phyloP scores from a whole-genome alignment of 352 stramenopile genomes.

The Pythium graminicola region DNA sequence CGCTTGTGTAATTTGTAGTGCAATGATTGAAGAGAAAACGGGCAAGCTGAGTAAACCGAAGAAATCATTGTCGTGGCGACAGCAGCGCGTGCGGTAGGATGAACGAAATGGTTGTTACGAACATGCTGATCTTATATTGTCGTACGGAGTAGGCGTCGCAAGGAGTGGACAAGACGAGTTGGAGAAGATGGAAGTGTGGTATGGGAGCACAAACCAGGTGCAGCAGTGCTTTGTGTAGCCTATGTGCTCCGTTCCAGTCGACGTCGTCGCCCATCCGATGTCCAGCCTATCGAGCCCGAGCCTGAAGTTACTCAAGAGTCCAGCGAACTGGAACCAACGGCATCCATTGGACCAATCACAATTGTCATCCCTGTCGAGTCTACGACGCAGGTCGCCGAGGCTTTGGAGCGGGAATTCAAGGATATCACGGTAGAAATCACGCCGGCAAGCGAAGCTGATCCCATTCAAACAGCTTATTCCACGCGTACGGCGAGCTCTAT shows the following conservation, averaged over 20 bases:
- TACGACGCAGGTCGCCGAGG: not conserved
- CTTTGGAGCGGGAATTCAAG: conserved; percentile 7
- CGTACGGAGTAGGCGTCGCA: not conserved
- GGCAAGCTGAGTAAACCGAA: conserved; percentile 2
- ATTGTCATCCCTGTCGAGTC: conserved; percentile 19
- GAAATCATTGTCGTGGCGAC: conserved; percentile 10
- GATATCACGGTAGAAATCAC: not conserved
- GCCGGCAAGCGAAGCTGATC: not conserved
- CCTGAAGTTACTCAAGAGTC: not conserved
- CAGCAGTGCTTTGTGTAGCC: not conserved
- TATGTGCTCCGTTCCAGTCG: conserved; percentile 10
- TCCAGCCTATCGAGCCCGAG: not conserved
- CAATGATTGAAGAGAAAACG: not conserved
- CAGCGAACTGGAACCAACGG: not conserved
- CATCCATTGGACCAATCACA: conserved; percentile 2
- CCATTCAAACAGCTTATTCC: conserved; percentile 1
- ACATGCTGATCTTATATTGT: not conserved
- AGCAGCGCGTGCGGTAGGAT: conserved; percentile 15
- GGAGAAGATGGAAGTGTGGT: conserved; percentile 6
- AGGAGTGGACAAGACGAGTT: conserved; percentile 14
- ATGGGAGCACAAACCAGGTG: conserved; percentile 8
- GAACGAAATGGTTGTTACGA: not conserved
- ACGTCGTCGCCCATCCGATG: not conserved
- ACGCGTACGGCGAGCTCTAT: not conserved
- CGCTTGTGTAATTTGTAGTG: conserved; percentile 20